phyloP scores from a whole-genome alignment of 257 asterid genomes.

The Salvia rosmarinus region DNA sequence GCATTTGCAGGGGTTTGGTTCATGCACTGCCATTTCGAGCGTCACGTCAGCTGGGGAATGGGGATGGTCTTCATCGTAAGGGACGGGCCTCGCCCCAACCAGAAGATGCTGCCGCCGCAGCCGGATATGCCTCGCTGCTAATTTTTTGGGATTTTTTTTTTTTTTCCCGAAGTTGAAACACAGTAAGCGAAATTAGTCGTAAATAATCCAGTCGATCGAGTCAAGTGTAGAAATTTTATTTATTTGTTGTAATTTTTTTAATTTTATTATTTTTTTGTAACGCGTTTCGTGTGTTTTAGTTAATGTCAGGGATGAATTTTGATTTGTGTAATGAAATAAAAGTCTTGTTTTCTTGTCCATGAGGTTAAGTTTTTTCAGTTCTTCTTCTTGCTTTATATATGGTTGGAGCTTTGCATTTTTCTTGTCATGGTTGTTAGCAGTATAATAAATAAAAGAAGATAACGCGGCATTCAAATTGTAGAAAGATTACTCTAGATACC shows the following conservation, averaged over 20 bases:
- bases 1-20: constrained; percentile 53
- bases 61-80: constrained; percentile 48
- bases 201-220: neutral
- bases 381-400: neutral
- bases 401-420: neutral
- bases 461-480: neutral
- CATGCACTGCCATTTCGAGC: constrained; percentile 53
- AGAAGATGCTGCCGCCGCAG: constrained; percentile 51
- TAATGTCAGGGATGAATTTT: neutral
- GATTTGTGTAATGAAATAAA: neutral
- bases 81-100: constrained; percentile 34
- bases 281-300: neutral
- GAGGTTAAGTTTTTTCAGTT: neutral
- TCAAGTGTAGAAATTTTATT: too few species aligned
- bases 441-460: neutral
- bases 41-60: constrained; percentile 56
- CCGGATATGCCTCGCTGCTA: constrained; percentile 48
- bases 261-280: neutral
- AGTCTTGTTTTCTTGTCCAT: constrained; percentile 1
- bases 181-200: neutral
- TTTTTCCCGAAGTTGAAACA: neutral
- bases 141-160: neutral
- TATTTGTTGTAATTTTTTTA: neutral
- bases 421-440: neutral
- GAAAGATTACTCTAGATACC: too few species aligned